Conservation (phyloP, 2,329 filamentous ascomycete species). For the Parasarocladium wereldwijsianum region DNA sequence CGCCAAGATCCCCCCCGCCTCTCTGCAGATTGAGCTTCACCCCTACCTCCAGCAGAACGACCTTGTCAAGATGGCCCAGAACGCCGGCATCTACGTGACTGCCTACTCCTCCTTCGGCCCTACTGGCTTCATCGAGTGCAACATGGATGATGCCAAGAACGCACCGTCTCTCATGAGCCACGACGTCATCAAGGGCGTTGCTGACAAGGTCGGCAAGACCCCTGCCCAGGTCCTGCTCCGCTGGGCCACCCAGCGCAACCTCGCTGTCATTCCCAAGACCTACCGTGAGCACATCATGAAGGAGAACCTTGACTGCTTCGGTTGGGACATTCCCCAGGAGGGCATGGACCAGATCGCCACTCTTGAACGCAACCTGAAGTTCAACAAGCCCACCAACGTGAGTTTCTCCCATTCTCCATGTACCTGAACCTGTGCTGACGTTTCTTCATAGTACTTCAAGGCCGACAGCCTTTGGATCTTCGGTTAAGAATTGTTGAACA, state of each 20-base stretch:
- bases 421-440: conserved; percentile 6
- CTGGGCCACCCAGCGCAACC: conserved; percentile 72
- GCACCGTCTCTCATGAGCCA: conserved; percentile 61
- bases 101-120: conserved; percentile 79
- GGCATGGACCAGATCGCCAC: conserved; percentile 54
- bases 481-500: conserved; percentile 27
- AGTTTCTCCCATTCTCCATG: conserved; percentile 20
- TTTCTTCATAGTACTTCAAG: conserved; percentile 32
- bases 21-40: conserved; percentile 82
- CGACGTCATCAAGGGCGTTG: conserved; percentile 46
- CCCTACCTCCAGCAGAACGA: conserved; percentile 68
- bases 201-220: conserved; percentile 55
- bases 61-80: conserved; percentile 54
- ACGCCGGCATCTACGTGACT: conserved; percentile 58
- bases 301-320: conserved; percentile 52
- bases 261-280: conserved; percentile 74
- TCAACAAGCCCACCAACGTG: conserved; percentile 63
- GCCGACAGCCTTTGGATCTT: conserved; percentile 44
- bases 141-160: conserved; percentile 41
- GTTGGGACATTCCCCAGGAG: conserved; percentile 48
- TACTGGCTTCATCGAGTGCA: conserved; percentile 62
- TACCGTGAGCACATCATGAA: conserved; percentile 36
- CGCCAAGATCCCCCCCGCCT: conserved; percentile 57
- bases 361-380: conserved; percentile 53
- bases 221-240: conserved; percentile 71